phyloP scores from a whole-genome alignment of 2,329 filamentous ascomycete genomes.

The Aspergillus udagawae region DNA sequence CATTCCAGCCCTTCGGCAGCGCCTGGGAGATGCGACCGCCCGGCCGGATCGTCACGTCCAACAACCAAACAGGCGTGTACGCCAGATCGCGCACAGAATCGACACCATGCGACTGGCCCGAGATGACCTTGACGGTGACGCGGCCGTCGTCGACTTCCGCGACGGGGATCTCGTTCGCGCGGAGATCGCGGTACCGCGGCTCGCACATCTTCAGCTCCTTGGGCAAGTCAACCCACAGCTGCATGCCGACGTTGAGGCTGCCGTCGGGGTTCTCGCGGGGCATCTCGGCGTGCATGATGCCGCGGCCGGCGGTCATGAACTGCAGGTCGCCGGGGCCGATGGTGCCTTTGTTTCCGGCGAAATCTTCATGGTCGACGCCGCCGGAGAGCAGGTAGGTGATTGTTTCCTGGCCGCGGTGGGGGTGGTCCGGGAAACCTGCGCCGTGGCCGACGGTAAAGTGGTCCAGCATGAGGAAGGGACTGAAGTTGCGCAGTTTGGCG shows the following conservation, averaged over 20 bases:
- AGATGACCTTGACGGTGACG: slow-evolving; percentile 85
- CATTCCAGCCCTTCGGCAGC: slow-evolving; percentile 78
- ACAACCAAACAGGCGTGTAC: slow-evolving; percentile 95
- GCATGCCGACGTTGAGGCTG: slow-evolving; percentile 76
- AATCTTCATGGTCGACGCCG: slow-evolving; percentile 87
- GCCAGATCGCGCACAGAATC: slow-evolving; percentile 86
- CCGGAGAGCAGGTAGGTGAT: slow-evolving; percentile 89
- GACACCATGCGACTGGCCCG: slow-evolving; percentile 74
- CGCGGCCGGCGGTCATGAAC: slow-evolving; percentile 93
- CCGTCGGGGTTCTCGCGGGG: slow-evolving; percentile 74
- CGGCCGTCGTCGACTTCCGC: slow-evolving; percentile 68
- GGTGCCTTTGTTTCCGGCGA: slow-evolving; percentile 78
- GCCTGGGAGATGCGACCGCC: slow-evolving; percentile 73
- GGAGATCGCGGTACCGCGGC: slow-evolving; percentile 84
- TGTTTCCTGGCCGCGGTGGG: slow-evolving; percentile 76
- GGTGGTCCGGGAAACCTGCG: slow-evolving; percentile 87
- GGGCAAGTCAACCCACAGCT: slow-evolving; percentile 93
- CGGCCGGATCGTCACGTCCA: slow-evolving; percentile 76
- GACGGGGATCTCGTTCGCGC: slow-evolving; percentile 71
- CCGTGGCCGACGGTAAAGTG: slow-evolving; percentile 78
- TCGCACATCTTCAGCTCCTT: slow-evolving; percentile 79
- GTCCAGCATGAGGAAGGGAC: slow-evolving; percentile 93
- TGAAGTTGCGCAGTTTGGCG: slow-evolving; percentile 75
- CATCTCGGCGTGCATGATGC: slow-evolving; percentile 96
- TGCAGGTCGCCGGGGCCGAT: slow-evolving; percentile 86